A percentile compares a stretch with the other conserved stretches of the same genome.
These are phyloP conservation scores for Pythium dissimile DNA, from an alignment of 352 stramenopile genomes.

Conservation along the genomic window DNA sequence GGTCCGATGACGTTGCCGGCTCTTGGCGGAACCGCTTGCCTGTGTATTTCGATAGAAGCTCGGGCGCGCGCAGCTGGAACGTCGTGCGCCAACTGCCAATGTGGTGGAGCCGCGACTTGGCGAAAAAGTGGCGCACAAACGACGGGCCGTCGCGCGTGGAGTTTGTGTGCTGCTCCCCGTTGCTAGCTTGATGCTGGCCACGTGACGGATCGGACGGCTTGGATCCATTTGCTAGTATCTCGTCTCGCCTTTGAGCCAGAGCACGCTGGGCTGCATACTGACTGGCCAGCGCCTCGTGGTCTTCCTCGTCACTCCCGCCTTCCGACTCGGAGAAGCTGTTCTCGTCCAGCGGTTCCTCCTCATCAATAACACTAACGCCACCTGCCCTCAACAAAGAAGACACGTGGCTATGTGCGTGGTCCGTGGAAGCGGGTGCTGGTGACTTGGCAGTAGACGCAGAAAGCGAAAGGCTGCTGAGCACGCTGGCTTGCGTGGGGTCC, in stretches of 20 bases:
- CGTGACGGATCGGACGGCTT: too few species aligned
- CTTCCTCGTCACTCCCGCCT: constrained; percentile 22
- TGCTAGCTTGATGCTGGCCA: not conserved
- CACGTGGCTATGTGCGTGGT: too few species aligned
- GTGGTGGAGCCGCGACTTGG: constrained; percentile 82
- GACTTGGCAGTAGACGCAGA: constrained; percentile 11
- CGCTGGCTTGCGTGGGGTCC: constrained; percentile 58
- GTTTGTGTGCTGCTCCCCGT: constrained; percentile 29
- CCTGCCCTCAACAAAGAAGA: too few species aligned
- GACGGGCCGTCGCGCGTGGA: constrained; percentile 66
- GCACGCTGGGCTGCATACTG: constrained; percentile 17
- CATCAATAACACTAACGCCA: not conserved
- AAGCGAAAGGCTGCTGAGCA: constrained; percentile 27
- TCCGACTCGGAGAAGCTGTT: constrained; percentile 26
- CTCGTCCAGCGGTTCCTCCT: constrained; percentile 1
- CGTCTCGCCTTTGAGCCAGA: not conserved
- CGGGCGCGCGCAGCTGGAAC: constrained; percentile 61
- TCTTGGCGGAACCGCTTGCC: constrained; percentile 35
- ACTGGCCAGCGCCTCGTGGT: constrained; percentile 9
- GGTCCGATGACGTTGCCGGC: constrained; percentile 31
- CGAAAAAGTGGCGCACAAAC: constrained; percentile 81
- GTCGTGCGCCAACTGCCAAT: constrained; percentile 77
- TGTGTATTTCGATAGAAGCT: constrained; percentile 66
- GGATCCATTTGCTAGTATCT: too few species aligned
- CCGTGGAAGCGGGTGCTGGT: not conserved